Base-by-base conservation (phyloP, 1,284 basidiomycete species). In the Ganoderma lucidum region DNA sequence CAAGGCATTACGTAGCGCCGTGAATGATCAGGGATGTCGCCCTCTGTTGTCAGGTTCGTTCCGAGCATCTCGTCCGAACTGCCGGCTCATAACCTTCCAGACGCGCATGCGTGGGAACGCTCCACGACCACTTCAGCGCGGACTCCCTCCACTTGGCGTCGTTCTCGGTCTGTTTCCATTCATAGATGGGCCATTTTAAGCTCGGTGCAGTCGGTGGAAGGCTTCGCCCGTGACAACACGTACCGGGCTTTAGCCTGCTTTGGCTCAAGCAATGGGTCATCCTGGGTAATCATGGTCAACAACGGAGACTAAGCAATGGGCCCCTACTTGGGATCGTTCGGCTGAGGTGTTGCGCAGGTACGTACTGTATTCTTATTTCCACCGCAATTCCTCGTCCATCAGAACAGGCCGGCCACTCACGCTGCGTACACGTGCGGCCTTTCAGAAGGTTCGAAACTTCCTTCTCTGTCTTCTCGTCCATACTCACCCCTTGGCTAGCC, bases 1-100 rank as follows among this genome's bases (percentile, higher is more conserved):
- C 28, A 35, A 10, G 2, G 17, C 56, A 8, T 59, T 59, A 37
- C 32, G 32, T 58, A 58, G 15, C 35, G 17, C 35, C 19, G 9
- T 39, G 19, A 39, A 17, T 30, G 14, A 15, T 37, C 56, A 35
- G 56, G 9, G 28, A 58, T 15, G 56, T 3, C 17, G 19, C 32
- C 35, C 35, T n/a, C 30, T 28, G 56, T 59, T 8, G 32, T 59
- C 53, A 48, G 51, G 51, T 53, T 53, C 51, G 51, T 53, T 56
- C 56, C 56, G 30, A 32, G 35, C 56, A 39, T 59, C 35, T 59
- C 56, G 17, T 59, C 35, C 32, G 56, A 37, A 58, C 35, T 6
- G 19, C 32, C 30, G 32, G 30, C 15, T 37, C 30, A 35, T 37
- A 37, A 58, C 55, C 53, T 58, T 37, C 35, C 56, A n/a, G 56